Evolutionary conservation across 495 filamentous ascomycete species (phyloP).

Genomic region (Penicillium riverlandense): DNA sequence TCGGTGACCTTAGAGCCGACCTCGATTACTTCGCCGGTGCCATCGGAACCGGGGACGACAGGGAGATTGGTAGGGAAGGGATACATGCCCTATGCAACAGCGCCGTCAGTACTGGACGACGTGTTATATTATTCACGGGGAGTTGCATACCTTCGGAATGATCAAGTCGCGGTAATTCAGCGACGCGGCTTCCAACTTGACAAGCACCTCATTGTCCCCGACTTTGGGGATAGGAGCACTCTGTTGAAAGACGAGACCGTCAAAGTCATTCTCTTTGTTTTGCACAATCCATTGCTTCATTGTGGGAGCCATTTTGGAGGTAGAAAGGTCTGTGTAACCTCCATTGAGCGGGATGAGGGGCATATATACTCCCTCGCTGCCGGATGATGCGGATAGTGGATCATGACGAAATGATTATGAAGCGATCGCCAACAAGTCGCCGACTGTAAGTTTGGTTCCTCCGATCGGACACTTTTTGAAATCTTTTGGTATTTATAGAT

Average conservation of each 20-base stretch:
- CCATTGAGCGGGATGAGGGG: background rate
- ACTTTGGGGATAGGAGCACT: slow-evolving; percentile 50
- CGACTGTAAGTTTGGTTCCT: background rate
- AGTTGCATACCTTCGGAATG: slow-evolving; percentile 51
- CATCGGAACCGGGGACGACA: slow-evolving; percentile 70
- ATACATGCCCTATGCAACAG: slow-evolving; percentile 49
- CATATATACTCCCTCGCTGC: background rate
- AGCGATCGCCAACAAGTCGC: background rate
- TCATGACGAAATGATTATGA: slow-evolving; percentile 12
- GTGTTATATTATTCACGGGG: no score
- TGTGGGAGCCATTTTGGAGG: slow-evolving; percentile 35
- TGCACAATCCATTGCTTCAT: slow-evolving; percentile 62
- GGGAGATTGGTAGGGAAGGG: slow-evolving; percentile 52
- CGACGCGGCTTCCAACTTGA: slow-evolving; percentile 67
- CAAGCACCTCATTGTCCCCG: slow-evolving; percentile 66
- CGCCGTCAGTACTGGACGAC: no score
- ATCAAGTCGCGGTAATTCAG: slow-evolving; percentile 80
- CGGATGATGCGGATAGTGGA: slow-evolving; percentile 4
- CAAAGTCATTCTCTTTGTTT: slow-evolving; percentile 49
- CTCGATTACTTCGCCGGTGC: slow-evolving; percentile 63
- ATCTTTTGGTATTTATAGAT: no score
- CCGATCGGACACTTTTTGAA: no score
- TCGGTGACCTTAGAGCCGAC: slow-evolving; percentile 59
- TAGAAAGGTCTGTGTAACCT: background rate
- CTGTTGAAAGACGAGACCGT: slow-evolving; percentile 46